phyloP scores from a whole-genome alignment of 257 asterid species.

The Scutellaria barbata region DNA sequence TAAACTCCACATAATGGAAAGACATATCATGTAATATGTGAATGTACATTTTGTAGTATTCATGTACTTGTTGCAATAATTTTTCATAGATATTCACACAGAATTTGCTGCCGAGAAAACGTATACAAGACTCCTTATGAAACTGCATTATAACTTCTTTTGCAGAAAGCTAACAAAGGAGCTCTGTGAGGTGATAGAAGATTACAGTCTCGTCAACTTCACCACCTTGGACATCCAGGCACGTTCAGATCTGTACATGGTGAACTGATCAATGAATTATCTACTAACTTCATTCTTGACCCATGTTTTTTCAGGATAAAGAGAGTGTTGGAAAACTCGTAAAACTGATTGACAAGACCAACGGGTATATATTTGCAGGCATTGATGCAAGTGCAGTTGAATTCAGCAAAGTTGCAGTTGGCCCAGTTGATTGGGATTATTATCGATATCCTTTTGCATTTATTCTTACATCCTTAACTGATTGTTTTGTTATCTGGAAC shows the following conservation, averaged over 20 bases:
- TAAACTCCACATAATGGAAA: background rate
- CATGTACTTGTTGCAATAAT: background rate
- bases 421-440: conserved; percentile 90
- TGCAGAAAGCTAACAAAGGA: conserved; percentile 93
- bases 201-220: conserved; percentile 78
- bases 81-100: background rate
- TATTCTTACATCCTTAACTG: background rate
- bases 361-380: conserved; percentile 89
- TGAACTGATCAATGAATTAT: conserved; percentile 27
- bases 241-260: conserved; percentile 32
- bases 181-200: conserved; percentile 89
- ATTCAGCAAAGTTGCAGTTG: conserved; percentile 92
- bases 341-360: conserved; percentile 87
- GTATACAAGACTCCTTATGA: background rate
- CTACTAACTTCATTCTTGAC: conserved; percentile 22
- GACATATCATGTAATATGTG: background rate
- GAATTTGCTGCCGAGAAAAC: background rate
- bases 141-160: background rate
- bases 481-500: background rate
- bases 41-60: background rate
- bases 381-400: conserved; percentile 86
- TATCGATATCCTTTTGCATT: conserved; percentile 82
- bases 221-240: conserved; percentile 94
- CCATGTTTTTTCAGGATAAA: conserved; percentile 68
- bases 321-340: conserved; percentile 94